These are phyloP conservation scores for Ceratobasidium sp. DNA, from an alignment of 1,284 basidiomycete species.

Conservation along the genomic window DNA sequence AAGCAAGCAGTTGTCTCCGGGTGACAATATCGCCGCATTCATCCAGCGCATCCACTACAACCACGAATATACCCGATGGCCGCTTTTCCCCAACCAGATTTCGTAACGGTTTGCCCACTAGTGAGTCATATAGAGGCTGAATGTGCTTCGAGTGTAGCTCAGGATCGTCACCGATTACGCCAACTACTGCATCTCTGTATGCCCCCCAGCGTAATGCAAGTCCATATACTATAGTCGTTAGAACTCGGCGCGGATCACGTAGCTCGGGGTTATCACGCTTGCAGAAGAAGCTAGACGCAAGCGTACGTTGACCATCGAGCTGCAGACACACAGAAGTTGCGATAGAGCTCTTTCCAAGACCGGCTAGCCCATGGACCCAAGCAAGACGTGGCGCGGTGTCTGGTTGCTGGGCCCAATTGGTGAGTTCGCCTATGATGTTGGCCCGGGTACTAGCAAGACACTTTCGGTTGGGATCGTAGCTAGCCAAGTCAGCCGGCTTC, in stretches of 20 bases:
- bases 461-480: not conserved
- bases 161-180: not conserved
- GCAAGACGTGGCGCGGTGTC: not conserved
- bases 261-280: conserved; percentile 49
- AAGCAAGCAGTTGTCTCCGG: not conserved
- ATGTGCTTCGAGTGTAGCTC: not conserved
- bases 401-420: not conserved
- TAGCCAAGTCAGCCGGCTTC: not conserved
- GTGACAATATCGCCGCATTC: conserved; percentile 6
- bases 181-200: not conserved
- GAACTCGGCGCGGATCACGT: conserved; percentile 32
- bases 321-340: conserved; percentile 51
- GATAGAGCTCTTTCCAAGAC: conserved; percentile 53
- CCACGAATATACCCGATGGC: not conserved
- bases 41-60: conserved; percentile 14
- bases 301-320: conserved; percentile 33
- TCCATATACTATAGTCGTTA: conserved; percentile 21
- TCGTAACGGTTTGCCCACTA: not conserved
- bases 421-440: not conserved
- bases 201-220: not conserved
- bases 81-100: not conserved
- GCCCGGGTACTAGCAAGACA: not conserved
- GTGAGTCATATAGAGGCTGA: not conserved
- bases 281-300: conserved; percentile 56
- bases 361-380: conserved; percentile 53